These are phyloP conservation scores for Protomyces pachydermus DNA, from an alignment of 1,139 yeast genomes.

Conservation along the genomic window DNA sequence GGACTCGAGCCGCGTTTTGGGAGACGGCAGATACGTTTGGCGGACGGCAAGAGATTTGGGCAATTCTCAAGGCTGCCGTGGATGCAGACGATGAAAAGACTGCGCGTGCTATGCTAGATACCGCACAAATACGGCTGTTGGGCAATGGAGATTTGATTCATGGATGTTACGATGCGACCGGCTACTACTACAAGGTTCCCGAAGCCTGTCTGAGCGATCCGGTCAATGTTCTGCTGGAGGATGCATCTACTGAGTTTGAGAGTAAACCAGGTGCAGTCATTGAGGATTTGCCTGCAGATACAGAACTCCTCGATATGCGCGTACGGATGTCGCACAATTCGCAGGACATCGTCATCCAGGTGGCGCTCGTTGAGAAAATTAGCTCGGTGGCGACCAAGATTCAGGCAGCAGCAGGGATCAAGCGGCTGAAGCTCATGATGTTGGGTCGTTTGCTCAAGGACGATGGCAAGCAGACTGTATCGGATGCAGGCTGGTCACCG, in stretches of 20 bases:
- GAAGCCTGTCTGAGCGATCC: slow-evolving; percentile 24
- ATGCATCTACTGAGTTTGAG: background rate
- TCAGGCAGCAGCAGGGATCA: slow-evolving; percentile 17
- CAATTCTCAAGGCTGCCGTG: slow-evolving; percentile 19
- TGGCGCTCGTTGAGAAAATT: slow-evolving; percentile 18
- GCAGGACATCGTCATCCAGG: slow-evolving; percentile 16
- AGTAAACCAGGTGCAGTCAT: background rate
- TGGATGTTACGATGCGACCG: slow-evolving; percentile 24
- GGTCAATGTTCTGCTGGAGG: slow-evolving; percentile 5
- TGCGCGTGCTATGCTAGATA: slow-evolving; percentile 16
- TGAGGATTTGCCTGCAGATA: slow-evolving; percentile 12
- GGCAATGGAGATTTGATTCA: slow-evolving; percentile 24
- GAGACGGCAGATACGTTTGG: slow-evolving; percentile 26
- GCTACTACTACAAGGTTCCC: slow-evolving; percentile 22
- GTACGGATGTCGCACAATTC: slow-evolving; percentile 24
- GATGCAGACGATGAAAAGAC: slow-evolving; percentile 16
- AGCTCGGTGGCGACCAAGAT: slow-evolving; percentile 24
- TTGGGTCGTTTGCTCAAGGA: slow-evolving; percentile 22
- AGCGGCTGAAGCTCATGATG: slow-evolving; percentile 23
- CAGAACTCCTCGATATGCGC: slow-evolving; percentile 11
- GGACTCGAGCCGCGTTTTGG: slow-evolving; percentile 17
- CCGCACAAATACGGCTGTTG: slow-evolving; percentile 15
- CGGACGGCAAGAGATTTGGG: slow-evolving; percentile 23
- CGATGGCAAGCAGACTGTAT: slow-evolving; percentile 20
- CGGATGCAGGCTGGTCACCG: slow-evolving; percentile 24